Evolutionary conservation across 2,329 filamentous ascomycete genomes (phyloP).

Genomic region (Raffaelea deltoideospora): DNA sequence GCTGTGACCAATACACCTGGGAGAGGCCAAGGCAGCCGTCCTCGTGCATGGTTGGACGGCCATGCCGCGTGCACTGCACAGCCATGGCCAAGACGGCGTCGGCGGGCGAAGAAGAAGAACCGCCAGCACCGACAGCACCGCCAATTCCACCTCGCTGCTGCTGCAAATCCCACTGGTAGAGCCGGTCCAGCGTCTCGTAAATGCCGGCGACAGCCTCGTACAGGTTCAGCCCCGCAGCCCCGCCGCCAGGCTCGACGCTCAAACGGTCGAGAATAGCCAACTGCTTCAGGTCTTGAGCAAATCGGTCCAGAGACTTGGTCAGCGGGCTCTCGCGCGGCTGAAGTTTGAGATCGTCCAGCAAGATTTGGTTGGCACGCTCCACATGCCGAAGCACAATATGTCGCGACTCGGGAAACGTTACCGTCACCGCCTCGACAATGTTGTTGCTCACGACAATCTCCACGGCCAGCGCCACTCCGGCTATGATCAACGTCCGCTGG

Average conservation of each 20-base stretch:
- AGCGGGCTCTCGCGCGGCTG: conserved; percentile 44
- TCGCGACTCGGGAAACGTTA: conserved; percentile 46
- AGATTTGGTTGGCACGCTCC: conserved; percentile 46
- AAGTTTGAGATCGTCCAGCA: conserved; percentile 49
- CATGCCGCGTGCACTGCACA: conserved; percentile 55
- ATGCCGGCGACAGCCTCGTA: conserved; percentile 64
- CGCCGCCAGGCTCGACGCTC: conserved; percentile 47
- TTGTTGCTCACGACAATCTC: conserved; percentile 48
- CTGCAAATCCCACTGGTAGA: conserved; percentile 58
- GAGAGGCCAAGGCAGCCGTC: conserved; percentile 51
- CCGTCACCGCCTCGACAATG: conserved; percentile 44
- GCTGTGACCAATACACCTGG: conserved; percentile 64
- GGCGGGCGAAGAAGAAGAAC: too few species aligned
- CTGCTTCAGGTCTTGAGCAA: conserved; percentile 56
- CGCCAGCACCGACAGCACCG: too few species aligned
- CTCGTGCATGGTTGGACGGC: conserved; percentile 56
- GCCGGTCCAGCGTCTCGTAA: conserved; percentile 50
- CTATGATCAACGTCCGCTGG: conserved; percentile 44
- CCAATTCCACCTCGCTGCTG: conserved; percentile 36
- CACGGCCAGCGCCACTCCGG: conserved; percentile 43
- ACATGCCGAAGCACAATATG: conserved; percentile 44
- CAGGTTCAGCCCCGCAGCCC: too few species aligned
- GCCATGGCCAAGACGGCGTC: conserved; percentile 36
- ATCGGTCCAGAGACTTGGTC: conserved; percentile 55
- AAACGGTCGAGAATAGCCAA: conserved; percentile 57